Percentiles rank a stretch among this genome's conserved stretches.
Evolutionary conservation across 2,329 filamentous ascomycete genomes (phyloP).

Genomic region (Aciculosporium take): DNA sequence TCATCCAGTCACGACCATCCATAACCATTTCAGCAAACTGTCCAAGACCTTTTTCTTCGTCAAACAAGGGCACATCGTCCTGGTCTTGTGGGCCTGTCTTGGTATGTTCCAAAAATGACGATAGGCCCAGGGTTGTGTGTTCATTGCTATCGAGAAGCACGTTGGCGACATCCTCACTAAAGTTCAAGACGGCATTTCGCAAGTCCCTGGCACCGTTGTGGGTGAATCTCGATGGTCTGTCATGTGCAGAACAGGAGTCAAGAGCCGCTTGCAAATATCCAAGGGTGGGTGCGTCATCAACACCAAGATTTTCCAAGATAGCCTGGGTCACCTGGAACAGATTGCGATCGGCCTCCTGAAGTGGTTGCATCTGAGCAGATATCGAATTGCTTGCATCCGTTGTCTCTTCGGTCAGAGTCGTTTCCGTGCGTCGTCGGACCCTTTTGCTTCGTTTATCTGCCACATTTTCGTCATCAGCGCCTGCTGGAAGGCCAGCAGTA

Average conservation of each 20-base stretch:
- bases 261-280: slow-evolving; percentile 34
- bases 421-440: slow-evolving; percentile 37
- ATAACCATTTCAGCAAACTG: slow-evolving; percentile 37
- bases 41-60: slow-evolving; percentile 37
- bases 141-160: slow-evolving; percentile 40
- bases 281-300: slow-evolving; percentile 34
- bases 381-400: slow-evolving; percentile 37
- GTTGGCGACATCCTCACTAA: slow-evolving; percentile 38
- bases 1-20: slow-evolving; percentile 29
- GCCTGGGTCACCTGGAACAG: slow-evolving; percentile 42
- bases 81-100: slow-evolving; percentile 40
- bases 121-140: slow-evolving; percentile 36
- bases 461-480: slow-evolving; percentile 39
- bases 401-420: slow-evolving; percentile 38
- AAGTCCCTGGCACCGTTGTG: slow-evolving; percentile 35
- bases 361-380: slow-evolving; percentile 41
- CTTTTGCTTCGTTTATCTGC: slow-evolving; percentile 52
- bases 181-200: slow-evolving; percentile 31
- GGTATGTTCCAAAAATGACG: slow-evolving; percentile 49
- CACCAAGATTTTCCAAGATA: slow-evolving; percentile 39
- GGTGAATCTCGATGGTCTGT: slow-evolving; percentile 33
- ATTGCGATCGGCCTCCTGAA: slow-evolving; percentile 40
- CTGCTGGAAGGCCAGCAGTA: slow-evolving; percentile 41
- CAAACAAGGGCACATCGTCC: slow-evolving; percentile 31
- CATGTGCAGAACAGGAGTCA: slow-evolving; percentile 36